These are phyloP conservation scores for Saturnispora mendoncae DNA, from an alignment of 805 yeast species.

Conservation along the genomic window DNA sequence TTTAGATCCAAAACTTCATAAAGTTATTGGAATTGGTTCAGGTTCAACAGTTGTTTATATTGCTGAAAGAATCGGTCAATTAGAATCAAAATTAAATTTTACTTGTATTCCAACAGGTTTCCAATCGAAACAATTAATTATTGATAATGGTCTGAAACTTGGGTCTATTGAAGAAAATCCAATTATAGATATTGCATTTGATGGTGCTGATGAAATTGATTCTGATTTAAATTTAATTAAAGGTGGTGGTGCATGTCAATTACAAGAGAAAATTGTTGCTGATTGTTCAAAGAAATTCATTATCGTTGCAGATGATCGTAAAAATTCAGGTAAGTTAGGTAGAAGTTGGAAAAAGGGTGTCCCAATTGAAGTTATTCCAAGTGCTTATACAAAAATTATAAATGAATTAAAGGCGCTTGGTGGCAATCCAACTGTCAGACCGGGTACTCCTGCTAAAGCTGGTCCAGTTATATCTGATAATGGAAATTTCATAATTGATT, in stretches of 20 bases:
- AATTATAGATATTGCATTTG: constrained; percentile 84
- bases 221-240: constrained; percentile 72
- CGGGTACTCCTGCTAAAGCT: constrained; percentile 87
- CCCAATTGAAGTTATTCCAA: constrained; percentile 92
- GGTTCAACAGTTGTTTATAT: constrained; percentile 97
- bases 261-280: constrained; percentile 94
- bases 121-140: constrained; percentile 81
- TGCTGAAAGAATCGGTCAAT: constrained; percentile 86
- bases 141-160: constrained; percentile 67
- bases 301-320: constrained; percentile 88
- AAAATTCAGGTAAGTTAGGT: constrained; percentile 68
- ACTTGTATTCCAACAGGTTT: constrained; percentile 94
- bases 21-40: constrained; percentile 87
- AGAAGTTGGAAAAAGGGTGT: constrained; percentile 80
- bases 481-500: constrained; percentile 87
- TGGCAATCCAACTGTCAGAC: constrained; percentile 61
- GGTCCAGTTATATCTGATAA: constrained; percentile 97
- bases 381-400: constrained; percentile 69
- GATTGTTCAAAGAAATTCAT: constrained; percentile 66
- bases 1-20: constrained; percentile 49
- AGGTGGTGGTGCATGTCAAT: constrained; percentile 98
- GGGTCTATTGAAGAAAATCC: constrained; percentile 82
- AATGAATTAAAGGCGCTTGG: constrained; percentile 56
- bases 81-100: constrained; percentile 42
- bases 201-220: constrained; percentile 98